Percentiles rank a stretch among this genome's conserved stretches.
These are phyloP conservation scores for Hymenoscyphus occultus DNA, from an alignment of 2,329 filamentous ascomycete genomes.

Conservation along the genomic window DNA sequence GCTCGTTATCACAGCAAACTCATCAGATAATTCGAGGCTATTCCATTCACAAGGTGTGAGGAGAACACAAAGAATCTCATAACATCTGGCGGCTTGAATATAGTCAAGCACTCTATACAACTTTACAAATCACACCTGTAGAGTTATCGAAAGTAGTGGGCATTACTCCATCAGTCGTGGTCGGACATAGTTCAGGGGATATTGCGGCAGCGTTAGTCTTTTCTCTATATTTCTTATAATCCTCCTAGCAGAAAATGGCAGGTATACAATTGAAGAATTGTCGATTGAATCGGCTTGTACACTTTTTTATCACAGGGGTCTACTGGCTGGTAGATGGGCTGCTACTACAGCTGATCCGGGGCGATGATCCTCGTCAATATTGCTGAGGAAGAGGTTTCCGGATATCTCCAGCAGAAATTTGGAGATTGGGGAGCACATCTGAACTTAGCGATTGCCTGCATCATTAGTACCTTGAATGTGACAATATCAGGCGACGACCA, in stretches of 20 bases:
- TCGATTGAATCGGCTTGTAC: conserved; percentile 11
- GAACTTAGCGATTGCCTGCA: conserved; percentile 37
- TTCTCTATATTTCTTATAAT: neutral
- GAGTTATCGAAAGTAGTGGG: conserved; percentile 21
- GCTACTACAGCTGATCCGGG: conserved; percentile 23
- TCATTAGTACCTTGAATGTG: conserved; percentile 28
- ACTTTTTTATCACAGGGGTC: conserved; percentile 21
- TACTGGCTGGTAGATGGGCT: conserved; percentile 6
- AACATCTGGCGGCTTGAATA: neutral
- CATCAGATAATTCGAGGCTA: neutral
- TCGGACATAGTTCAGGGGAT: conserved; percentile 34
- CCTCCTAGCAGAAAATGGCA: neutral
- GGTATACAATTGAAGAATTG: conserved; percentile 24
- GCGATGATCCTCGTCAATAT: conserved; percentile 52
- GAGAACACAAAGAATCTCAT: neutral
- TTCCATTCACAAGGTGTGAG: neutral
- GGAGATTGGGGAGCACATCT: conserved; percentile 17
- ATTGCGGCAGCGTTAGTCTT: conserved; percentile 37
- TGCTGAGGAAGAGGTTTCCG: conserved; percentile 20
- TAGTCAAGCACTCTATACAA: conserved; percentile 23
- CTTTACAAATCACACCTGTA: conserved; percentile 29
- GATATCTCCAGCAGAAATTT: neutral
- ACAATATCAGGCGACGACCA: conserved; percentile 23
- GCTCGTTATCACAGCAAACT: neutral
- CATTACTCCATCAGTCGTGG: conserved; percentile 24